Evolutionary conservation across 164 flowering plant genomes (phyloP).

Genomic region (Chimonanthus salicifolius): DNA sequence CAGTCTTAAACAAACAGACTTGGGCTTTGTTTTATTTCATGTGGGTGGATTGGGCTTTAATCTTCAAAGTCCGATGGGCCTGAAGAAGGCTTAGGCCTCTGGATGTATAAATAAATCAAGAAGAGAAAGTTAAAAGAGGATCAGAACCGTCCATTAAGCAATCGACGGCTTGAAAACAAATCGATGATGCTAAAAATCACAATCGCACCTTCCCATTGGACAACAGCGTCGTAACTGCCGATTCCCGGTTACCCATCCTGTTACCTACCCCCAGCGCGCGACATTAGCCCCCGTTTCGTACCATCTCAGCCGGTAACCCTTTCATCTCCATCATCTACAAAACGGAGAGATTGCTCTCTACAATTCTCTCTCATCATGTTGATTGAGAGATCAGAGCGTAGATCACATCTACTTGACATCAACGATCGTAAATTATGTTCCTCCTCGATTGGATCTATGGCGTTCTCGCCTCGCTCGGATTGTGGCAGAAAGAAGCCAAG

Average conservation of each 20-base stretch:
- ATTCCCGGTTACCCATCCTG: not conserved
- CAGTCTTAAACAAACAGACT: too few species aligned
- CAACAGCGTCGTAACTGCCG: not conserved
- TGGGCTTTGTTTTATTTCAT: too few species aligned
- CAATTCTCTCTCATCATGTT: not conserved
- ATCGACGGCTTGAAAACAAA: not conserved
- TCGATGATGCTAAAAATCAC: not conserved
- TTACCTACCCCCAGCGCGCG: not conserved
- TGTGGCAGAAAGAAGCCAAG: constrained; percentile 18
- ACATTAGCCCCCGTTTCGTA: not conserved
- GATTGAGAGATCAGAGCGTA: constrained; percentile 1
- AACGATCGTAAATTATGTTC: constrained; percentile 4
- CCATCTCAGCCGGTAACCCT: constrained; percentile 2
- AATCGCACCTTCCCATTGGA: not conserved
- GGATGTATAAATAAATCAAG: not conserved
- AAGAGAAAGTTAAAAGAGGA: not conserved
- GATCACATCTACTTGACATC: not conserved
- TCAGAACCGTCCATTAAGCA: not conserved
- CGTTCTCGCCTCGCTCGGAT: constrained; percentile 13
- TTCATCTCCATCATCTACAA: not conserved
- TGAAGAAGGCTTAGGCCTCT: too few species aligned
- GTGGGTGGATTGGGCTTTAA: too few species aligned
- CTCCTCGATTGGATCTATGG: constrained; percentile 12
- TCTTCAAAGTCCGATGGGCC: too few species aligned
- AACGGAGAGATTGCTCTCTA: not conserved